Conservation (phyloP, 1,284 basidiomycete genomes). For the Sphagnurus paluster region DNA sequence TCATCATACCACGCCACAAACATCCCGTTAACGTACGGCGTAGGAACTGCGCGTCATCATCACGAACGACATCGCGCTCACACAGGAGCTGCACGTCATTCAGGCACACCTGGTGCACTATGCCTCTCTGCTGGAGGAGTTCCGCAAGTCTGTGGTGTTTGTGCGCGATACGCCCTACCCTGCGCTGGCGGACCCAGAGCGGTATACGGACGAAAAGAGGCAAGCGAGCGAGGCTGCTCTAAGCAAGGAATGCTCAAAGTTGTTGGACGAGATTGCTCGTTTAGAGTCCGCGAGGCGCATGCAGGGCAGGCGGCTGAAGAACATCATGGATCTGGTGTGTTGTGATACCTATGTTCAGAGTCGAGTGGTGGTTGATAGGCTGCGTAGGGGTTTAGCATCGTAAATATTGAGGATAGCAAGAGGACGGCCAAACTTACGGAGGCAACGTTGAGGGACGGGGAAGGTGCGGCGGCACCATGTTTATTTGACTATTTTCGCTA, state of each 20-base stretch:
- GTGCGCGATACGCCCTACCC: slow-evolving; percentile 46
- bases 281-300: slow-evolving; percentile 42
- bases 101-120: slow-evolving; percentile 57
- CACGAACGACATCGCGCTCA: slow-evolving; percentile 38
- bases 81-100: slow-evolving; percentile 50
- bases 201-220: slow-evolving; percentile 19
- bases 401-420: slow-evolving; percentile 50
- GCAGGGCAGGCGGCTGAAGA: slow-evolving; percentile 48
- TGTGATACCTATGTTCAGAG: too few relatives aligned
- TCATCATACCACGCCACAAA: neutral
- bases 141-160: slow-evolving; percentile 48
- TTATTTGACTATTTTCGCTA: neutral
- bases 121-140: slow-evolving; percentile 48
- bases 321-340: slow-evolving; percentile 55
- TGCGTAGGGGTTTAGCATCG: slow-evolving; percentile 46
- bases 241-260: slow-evolving; percentile 41
- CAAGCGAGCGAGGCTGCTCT: slow-evolving; percentile 27
- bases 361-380: neutral
- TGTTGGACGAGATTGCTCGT: slow-evolving; percentile 47
- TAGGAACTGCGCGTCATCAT: slow-evolving; percentile 45
- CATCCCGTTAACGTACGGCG: neutral
- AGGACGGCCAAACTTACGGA: slow-evolving; percentile 47
- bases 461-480: slow-evolving; percentile 26
- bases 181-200: slow-evolving; percentile 26
- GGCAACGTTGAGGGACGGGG: slow-evolving; percentile 47